A percentile compares a stretch with the other conserved stretches of the same genome.
Conservation (phyloP, 306 rosid species). For the Cucumis melo region DNA sequence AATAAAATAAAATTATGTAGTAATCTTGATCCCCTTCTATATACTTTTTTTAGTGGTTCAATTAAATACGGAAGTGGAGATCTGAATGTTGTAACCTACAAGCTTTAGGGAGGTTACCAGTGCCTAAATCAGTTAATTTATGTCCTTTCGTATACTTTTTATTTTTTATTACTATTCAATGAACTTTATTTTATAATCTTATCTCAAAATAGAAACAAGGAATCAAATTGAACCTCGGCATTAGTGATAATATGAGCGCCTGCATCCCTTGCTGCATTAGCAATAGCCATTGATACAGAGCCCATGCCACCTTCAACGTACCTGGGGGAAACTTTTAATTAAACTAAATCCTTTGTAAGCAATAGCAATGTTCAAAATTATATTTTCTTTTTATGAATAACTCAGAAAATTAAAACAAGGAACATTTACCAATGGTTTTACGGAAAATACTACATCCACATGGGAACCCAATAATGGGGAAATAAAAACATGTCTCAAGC, state of each 20-base stretch:
- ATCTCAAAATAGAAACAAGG: not conserved
- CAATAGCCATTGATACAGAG: conserved; percentile 73
- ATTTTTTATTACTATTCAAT: not conserved
- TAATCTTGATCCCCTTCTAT: not conserved
- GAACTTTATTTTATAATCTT: not conserved
- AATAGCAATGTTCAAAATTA: not conserved
- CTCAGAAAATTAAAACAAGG: not conserved
- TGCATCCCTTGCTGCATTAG: conserved; percentile 65
- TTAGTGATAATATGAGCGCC: conserved; percentile 63
- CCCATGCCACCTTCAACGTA: conserved; percentile 99
- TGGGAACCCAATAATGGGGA: not conserved
- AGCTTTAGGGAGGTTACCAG: not conserved
- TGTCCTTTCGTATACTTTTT: not conserved
- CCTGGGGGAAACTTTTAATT: conserved; percentile 21
- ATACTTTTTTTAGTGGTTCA: not conserved
- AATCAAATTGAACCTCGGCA: conserved; percentile 44
- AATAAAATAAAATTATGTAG: not conserved
- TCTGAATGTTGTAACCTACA: not conserved
- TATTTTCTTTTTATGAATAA: too few species aligned
- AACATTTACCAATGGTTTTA: not conserved
- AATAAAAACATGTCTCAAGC: not conserved
- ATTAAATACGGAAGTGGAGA: not conserved
- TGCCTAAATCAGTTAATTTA: not conserved
- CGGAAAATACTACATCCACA: not conserved
- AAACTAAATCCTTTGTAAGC: not conserved